Evolutionary conservation across 2,329 filamentous ascomycete species (phyloP).

Genomic region (Rachicladosporium sp.): DNA sequence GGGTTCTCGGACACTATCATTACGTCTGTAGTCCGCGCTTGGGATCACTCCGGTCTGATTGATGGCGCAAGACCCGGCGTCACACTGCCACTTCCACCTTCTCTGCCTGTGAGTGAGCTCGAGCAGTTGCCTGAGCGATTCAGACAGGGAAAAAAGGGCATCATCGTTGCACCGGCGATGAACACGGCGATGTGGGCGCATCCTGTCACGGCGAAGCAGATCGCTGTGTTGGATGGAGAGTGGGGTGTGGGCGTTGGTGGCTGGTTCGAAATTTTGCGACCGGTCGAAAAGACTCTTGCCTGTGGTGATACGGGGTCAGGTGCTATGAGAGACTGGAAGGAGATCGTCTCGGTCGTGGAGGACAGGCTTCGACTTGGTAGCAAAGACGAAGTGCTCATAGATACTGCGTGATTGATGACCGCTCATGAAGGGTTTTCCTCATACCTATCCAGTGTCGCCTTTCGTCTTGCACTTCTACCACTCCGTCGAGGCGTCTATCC

Average conservation of each 20-base stretch:
- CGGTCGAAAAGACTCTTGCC: constrained; percentile 65
- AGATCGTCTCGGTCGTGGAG: constrained; percentile 58
- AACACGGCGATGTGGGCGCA: constrained; percentile 87
- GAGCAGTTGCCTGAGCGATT: constrained; percentile 6
- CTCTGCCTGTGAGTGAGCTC: constrained; percentile 3
- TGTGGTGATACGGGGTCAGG: constrained; percentile 76
- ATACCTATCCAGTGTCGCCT: too few relatives aligned
- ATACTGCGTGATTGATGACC: not conserved
- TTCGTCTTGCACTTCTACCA: too few relatives aligned
- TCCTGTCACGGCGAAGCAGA: constrained; percentile 63
- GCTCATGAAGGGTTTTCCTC: too few relatives aligned
- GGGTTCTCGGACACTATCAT: constrained; percentile 71
- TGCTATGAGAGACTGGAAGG: constrained; percentile 70
- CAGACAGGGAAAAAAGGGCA: constrained; percentile 37
- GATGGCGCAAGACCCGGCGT: constrained; percentile 28
- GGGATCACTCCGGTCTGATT: constrained; percentile 61
- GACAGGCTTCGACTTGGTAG: constrained; percentile 18
- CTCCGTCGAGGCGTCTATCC: too few relatives aligned
- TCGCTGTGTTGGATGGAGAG: constrained; percentile 57
- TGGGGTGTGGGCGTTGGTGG: constrained; percentile 47
- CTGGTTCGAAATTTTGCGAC: constrained; percentile 59
- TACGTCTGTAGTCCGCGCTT: constrained; percentile 63
- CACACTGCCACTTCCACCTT: constrained; percentile 8
- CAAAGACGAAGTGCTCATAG: constrained; percentile 1
- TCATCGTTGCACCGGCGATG: constrained; percentile 72